Evolutionary conservation across 805 yeast species (phyloP).

Genomic region (Yamadazyma endophytica): DNA sequence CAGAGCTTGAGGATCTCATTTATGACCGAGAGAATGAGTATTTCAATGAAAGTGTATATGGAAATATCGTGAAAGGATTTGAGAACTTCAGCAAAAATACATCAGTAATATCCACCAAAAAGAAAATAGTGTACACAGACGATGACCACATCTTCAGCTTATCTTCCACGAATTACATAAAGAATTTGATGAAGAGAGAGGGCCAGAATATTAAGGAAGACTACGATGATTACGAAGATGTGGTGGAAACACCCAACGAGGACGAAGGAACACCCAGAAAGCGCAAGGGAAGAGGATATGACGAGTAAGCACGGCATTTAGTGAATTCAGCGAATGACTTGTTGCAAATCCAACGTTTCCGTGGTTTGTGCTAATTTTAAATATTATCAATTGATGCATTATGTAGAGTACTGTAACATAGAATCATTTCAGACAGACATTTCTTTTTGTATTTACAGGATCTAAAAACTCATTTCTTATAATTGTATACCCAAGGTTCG

Average conservation of each 20-base stretch:
- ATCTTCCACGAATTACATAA: slow-evolving; percentile 66
- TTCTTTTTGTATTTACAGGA: slow-evolving; percentile 3
- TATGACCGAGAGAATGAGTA: slow-evolving; percentile 76
- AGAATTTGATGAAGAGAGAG: slow-evolving; percentile 48
- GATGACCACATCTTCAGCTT: slow-evolving; percentile 79
- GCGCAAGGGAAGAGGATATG: slow-evolving; percentile 23
- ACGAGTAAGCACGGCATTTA: too few relatives aligned
- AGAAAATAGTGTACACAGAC: slow-evolving; percentile 55
- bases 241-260: slow-evolving; percentile 22
- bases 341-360: too few relatives aligned
- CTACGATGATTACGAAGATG: slow-evolving; percentile 35
- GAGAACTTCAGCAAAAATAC: slow-evolving; percentile 65
- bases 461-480: slow-evolving; percentile 12
- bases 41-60: slow-evolving; percentile 64
- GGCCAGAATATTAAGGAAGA: slow-evolving; percentile 30
- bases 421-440: not conserved
- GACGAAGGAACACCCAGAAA: slow-evolving; percentile 13
- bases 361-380: too few relatives aligned
- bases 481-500: slow-evolving; percentile 69
- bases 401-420: not conserved
- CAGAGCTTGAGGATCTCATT: slow-evolving; percentile 68
- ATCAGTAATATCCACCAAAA: slow-evolving; percentile 24
- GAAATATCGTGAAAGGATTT: slow-evolving; percentile 89
- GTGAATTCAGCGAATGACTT: too few relatives aligned
- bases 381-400: too few relatives aligned